A percentile compares a stretch with the other conserved stretches of the same genome.
Conservation (phyloP, 768 basidiomycete species). For the Hygrocybe punicea region DNA sequence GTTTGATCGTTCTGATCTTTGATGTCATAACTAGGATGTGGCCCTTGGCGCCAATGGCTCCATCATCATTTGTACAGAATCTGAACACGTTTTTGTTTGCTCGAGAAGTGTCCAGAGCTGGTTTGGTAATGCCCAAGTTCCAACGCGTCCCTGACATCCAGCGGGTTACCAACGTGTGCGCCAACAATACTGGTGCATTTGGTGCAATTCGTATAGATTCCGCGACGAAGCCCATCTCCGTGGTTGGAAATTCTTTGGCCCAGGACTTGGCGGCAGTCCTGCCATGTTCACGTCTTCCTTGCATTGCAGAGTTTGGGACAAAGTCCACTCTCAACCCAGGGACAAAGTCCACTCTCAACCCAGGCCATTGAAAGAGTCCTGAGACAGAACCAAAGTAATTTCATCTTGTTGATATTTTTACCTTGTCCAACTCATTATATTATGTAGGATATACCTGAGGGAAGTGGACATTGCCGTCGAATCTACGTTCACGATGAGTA, state of each 20-base stretch:
- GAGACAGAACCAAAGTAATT: conserved; percentile 50
- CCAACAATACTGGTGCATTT: conserved; percentile 84
- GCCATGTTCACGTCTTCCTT: conserved; percentile 49
- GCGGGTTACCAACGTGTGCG: conserved; percentile 76
- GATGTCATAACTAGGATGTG: conserved; percentile 70
- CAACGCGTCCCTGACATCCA: conserved; percentile 78
- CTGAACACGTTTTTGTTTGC: conserved; percentile 90
- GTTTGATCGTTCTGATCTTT: not conserved
- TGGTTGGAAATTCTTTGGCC: conserved; percentile 54
- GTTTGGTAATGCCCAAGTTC: conserved; percentile 69
- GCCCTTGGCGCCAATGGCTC: conserved; percentile 87
- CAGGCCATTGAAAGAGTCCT: conserved; percentile 59
- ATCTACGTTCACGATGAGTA: conserved; percentile 69
- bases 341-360: conserved; percentile 37
- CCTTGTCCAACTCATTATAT: conserved; percentile 2
- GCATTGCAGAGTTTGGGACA: too few species aligned
- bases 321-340: conserved; percentile 11
- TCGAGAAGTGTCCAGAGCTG: conserved; percentile 47
- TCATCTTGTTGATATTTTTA: not conserved
- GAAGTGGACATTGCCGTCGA: conserved; percentile 56
- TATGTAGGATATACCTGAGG: too few species aligned
- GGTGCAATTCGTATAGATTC: conserved; percentile 80
- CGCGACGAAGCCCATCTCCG: conserved; percentile 49
- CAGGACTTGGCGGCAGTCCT: conserved; percentile 65
- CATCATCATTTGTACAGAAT: conserved; percentile 88